These are phyloP conservation scores for Trichoderma endophyticum DNA, from an alignment of 2,329 filamentous ascomycete species.

Conservation along the genomic window DNA sequence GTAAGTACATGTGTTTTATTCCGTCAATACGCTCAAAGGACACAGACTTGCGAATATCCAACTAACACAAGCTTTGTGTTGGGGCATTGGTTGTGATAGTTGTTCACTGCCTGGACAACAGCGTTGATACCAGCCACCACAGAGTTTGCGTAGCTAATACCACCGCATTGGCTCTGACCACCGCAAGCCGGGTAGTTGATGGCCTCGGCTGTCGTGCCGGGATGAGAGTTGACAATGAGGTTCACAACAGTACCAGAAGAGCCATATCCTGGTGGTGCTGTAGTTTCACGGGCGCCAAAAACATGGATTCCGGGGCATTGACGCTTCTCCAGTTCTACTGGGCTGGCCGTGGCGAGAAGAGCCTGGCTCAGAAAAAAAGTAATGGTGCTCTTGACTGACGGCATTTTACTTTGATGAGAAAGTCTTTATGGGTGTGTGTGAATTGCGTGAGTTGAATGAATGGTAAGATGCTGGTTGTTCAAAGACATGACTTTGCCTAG, in stretches of 20 bases:
- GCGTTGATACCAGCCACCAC: conserved; percentile 13
- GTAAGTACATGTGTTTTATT: background rate
- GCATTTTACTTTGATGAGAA: background rate
- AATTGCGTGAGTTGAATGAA: background rate
- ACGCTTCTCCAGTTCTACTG: conserved; percentile 10
- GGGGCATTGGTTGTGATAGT: conserved; percentile 55
- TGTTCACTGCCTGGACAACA: conserved; percentile 45
- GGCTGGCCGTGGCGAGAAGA: background rate
- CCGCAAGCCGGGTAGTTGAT: conserved; percentile 62
- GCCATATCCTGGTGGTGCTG: conserved; percentile 51
- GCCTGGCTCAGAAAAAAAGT: conserved; percentile 4
- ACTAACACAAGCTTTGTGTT: conserved; percentile 56
- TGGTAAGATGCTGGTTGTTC: background rate
- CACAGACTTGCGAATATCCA: conserved; percentile 58
- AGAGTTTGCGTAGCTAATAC: conserved; percentile 58
- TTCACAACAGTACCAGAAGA: conserved; percentile 49
- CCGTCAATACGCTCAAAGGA: background rate
- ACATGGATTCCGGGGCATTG: conserved; percentile 36
- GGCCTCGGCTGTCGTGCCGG: conserved; percentile 52
- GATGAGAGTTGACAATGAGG: conserved; percentile 44
- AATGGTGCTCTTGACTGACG: background rate
- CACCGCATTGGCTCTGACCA: conserved; percentile 55
- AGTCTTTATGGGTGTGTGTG: background rate
- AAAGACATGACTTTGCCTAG: background rate
- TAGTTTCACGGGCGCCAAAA: conserved; percentile 48